phyloP scores from a whole-genome alignment of 495 filamentous ascomycete genomes.

The Xylaria cubensis region DNA sequence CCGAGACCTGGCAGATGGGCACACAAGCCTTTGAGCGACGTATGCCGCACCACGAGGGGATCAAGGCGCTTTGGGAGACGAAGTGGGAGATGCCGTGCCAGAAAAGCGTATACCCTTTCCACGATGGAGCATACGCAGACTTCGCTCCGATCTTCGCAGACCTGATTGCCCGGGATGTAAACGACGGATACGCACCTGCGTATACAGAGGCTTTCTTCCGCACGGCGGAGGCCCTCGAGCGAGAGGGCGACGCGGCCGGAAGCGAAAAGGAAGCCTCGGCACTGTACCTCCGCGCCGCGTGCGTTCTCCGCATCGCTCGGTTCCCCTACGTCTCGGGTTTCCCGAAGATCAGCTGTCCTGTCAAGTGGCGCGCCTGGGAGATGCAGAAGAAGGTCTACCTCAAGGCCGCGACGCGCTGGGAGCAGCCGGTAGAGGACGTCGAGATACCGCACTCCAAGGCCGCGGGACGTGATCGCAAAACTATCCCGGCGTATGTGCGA shows the following conservation, averaged over 20 bases:
- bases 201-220: conserved; percentile 71
- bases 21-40: conserved; percentile 58
- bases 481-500: conserved; percentile 70
- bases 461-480: conserved; percentile 55
- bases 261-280: conserved; percentile 60
- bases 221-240: conserved; percentile 60
- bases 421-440: conserved; percentile 62
- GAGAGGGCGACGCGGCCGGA: conserved; percentile 54
- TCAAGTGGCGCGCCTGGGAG: conserved; percentile 69
- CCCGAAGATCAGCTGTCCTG: conserved; percentile 45
- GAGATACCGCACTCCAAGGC: conserved; percentile 64
- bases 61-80: conserved; percentile 77
- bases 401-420: conserved; percentile 64
- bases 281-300: conserved; percentile 73
- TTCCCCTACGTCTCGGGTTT: conserved; percentile 71
- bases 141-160: conserved; percentile 74
- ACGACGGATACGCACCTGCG: conserved; percentile 66
- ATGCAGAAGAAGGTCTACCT: conserved; percentile 69
- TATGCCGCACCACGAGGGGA: conserved; percentile 71
- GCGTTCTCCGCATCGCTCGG: conserved; percentile 74
- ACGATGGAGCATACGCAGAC: conserved; percentile 72
- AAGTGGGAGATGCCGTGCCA: conserved; percentile 77
- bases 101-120: conserved; percentile 78
- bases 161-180: conserved; percentile 64
- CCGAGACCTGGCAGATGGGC: conserved; percentile 46